Percentiles rank a stretch among this genome's conserved stretches.
These are phyloP conservation scores for Nemania bipapillata DNA, from an alignment of 2,329 filamentous ascomycete species.

Conservation along the genomic window DNA sequence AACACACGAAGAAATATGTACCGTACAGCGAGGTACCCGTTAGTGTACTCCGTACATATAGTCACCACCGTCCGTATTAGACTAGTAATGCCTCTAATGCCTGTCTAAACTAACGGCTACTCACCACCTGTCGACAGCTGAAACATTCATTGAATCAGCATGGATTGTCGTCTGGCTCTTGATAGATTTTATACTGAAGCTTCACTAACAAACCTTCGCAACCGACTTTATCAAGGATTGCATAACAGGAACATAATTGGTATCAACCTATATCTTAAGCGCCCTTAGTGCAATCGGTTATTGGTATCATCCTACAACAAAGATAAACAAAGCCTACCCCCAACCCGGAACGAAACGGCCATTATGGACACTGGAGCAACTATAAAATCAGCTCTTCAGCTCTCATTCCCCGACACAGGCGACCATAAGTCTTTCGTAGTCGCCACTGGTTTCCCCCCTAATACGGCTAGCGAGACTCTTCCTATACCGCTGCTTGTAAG, in stretches of 20 bases:
- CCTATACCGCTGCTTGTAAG: slow-evolving; percentile 77
- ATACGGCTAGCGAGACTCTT: slow-evolving; percentile 76
- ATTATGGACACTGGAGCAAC: background rate
- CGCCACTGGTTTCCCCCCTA: slow-evolving; percentile 83
- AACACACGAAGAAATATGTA: slow-evolving; percentile 5
- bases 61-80: too few relatives aligned
- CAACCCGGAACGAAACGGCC: background rate
- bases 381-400: slow-evolving; percentile 30
- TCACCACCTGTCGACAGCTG: background rate
- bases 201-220: too few relatives aligned
- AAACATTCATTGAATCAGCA: too few relatives aligned
- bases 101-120: too few relatives aligned
- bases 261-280: slow-evolving; percentile 13
- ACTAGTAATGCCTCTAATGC: too few relatives aligned
- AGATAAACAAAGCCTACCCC: background rate
- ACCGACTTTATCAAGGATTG: too few relatives aligned
- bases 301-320: background rate
- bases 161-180: too few relatives aligned
- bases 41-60: too few relatives aligned
- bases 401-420: slow-evolving; percentile 67
- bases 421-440: slow-evolving; percentile 81
- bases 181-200: too few relatives aligned
- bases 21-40: slow-evolving; percentile 17
- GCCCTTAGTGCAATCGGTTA: background rate
- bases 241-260: slow-evolving; percentile 7